Evolutionary conservation across 2,329 filamentous ascomycete genomes (phyloP).

Genomic region (Ophiostoma himal-ulmi): DNA sequence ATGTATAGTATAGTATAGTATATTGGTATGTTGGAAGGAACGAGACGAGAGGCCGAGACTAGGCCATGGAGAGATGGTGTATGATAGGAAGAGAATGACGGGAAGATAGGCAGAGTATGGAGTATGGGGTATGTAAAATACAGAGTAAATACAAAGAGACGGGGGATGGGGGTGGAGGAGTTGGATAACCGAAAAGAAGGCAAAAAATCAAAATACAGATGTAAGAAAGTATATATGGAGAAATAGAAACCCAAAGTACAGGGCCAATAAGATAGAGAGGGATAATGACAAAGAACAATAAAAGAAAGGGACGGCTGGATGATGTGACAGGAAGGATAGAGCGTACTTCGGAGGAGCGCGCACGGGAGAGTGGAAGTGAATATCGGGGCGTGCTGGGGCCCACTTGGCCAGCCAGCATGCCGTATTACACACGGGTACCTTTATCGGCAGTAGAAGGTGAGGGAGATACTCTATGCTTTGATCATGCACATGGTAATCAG

Average conservation of each 20-base stretch:
- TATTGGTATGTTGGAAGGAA: neutral
- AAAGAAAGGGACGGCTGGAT: neutral
- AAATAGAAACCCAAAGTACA: neutral
- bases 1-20: neutral
- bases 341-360: constrained; percentile 7
- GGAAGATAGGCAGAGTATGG: neutral
- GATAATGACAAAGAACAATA: neutral
- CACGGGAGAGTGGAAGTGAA: constrained; percentile 15
- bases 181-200: constrained; percentile 3
- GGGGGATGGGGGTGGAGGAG: neutral
- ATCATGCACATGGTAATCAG: neutral
- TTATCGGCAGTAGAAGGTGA: neutral
- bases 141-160: neutral
- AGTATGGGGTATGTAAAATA: neutral
- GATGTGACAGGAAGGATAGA: neutral
- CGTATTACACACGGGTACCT: neutral
- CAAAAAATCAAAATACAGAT: neutral
- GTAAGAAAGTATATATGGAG: neutral
- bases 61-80: neutral
- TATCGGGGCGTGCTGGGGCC: neutral
- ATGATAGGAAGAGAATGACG: neutral
- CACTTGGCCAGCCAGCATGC: neutral
- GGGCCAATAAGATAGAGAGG: neutral
- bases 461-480: neutral
- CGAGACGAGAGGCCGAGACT: constrained; percentile 2